Evolutionary conservation across 2,329 filamentous ascomycete genomes (phyloP), one percentile per base, ranked within the genome.

Genomic region (Curvularia eragrostidis): DNA sequence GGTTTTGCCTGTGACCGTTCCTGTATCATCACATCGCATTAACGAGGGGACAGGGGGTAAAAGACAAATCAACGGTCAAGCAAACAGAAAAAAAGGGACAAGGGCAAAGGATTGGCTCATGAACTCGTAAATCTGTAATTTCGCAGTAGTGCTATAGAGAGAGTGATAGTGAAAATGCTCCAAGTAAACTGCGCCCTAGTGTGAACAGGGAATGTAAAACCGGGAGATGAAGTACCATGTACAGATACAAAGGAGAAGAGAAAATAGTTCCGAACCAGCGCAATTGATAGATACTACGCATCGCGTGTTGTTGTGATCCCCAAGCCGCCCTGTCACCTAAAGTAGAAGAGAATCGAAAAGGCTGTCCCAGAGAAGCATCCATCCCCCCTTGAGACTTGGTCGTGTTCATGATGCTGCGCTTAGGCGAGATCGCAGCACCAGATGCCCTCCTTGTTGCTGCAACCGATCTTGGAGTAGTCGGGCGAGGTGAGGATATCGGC

Each of bases 371-470:
- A 21, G 26, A 47, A 21, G 26, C 26, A 43, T 48, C 28, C 26
- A 46, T 39, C 36, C 54, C 44, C 36, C 23, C 23, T 36, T 5
- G 15, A 23, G 41, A 24, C 44, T 44, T 44, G 50, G 30, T 57
- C 4, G 44, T 34, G 3, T 18, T 23, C 26, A 8, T 43, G 21
- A 42, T 23, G 42, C 28, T 52, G 56, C n/a, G n/a, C 56, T 61
- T 72, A 73, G 41, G 69, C 70, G 26, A 73, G 49, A 65, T 74
- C 71, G 64, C 71, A 74, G 63, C 59, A 62, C 71, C 71, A 74
- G 61, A 73, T 72, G 61, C 64, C 67, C 36, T 55, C 47, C 58
- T 42, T 3, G 28, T 56, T 42, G 34, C 57, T 62, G 56, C 72
- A 75, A 36, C 71, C 72, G 52, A 74, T 74, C 67, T 73, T 68